phyloP scores from a whole-genome alignment of 2,329 filamentous ascomycete genomes.

The Fusarium duplospermum region DNA sequence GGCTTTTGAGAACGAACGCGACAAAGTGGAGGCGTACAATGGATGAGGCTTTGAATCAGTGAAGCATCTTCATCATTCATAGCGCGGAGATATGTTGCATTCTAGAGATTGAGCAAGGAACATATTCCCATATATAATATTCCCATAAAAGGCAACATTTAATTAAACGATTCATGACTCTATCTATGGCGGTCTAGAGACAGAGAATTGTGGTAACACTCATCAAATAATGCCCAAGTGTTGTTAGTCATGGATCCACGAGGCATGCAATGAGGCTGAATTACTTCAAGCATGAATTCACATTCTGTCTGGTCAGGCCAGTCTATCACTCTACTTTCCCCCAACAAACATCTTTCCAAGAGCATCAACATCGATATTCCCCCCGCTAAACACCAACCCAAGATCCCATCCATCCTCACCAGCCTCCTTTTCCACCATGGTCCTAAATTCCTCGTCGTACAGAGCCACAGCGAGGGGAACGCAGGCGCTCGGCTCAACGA shows the following conservation, averaged over 20 bases:
- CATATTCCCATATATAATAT: neutral
- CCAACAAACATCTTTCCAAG: constrained; percentile 62
- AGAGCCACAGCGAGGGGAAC: constrained; percentile 86
- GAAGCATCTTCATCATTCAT: neutral
- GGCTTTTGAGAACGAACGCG: constrained; percentile 69
- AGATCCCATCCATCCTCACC: constrained; percentile 80
- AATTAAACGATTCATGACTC: neutral
- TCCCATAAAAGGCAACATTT: neutral
- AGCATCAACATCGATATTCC: constrained; percentile 68
- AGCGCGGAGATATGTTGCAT: neutral
- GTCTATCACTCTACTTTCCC: constrained; percentile 15
- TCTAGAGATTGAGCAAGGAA: neutral
- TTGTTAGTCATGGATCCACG: neutral
- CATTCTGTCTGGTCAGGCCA: neutral
- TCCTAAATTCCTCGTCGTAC: constrained; percentile 86
- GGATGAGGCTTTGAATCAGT: constrained; percentile 60
- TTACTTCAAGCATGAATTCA: too few species aligned
- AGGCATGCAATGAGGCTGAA: too few species aligned
- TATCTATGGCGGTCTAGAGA: neutral
- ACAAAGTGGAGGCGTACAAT: constrained; percentile 73
- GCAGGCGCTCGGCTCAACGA: constrained; percentile 88
- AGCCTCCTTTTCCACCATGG: constrained; percentile 75
- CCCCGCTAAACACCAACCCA: constrained; percentile 70
- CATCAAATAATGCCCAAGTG: neutral
- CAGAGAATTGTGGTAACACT: neutral